phyloP scores from a whole-genome alignment of 2,329 filamentous ascomycete genomes.

The Penicillium sp. region DNA sequence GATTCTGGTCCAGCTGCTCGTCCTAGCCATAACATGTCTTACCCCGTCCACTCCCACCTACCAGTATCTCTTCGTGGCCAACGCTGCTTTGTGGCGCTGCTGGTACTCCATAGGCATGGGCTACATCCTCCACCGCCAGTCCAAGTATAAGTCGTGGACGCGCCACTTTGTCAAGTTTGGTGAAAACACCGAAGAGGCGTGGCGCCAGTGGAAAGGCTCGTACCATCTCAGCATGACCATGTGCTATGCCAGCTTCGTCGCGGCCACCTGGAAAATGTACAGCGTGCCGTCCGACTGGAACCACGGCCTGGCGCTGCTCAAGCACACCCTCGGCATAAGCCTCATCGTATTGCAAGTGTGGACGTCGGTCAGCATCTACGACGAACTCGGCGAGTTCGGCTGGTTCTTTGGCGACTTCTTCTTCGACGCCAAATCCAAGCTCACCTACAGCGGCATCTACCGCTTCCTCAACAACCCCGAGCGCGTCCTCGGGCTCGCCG shows the following conservation, averaged over 20 bases:
- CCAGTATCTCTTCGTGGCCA: slow-evolving; percentile 74
- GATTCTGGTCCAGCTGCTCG: slow-evolving; percentile 70
- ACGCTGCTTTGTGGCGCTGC: slow-evolving; percentile 77
- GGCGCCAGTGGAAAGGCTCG: slow-evolving; percentile 95
- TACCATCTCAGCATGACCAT: slow-evolving; percentile 90
- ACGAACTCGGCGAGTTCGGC: slow-evolving; percentile 92
- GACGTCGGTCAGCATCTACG: slow-evolving; percentile 90
- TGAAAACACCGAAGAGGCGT: slow-evolving; percentile 84
- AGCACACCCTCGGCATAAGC: slow-evolving; percentile 77
- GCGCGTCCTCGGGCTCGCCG: slow-evolving; percentile 85
- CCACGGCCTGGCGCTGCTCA: slow-evolving; percentile 77
- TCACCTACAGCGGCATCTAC: slow-evolving; percentile 96
- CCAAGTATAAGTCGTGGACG: slow-evolving; percentile 88
- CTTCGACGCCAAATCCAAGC: slow-evolving; percentile 80
- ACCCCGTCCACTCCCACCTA: slow-evolving; percentile 74
- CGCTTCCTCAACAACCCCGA: slow-evolving; percentile 98
- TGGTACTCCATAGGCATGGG: slow-evolving; percentile 92
- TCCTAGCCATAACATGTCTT: slow-evolving; percentile 67
- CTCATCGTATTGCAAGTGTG: slow-evolving; percentile 85
- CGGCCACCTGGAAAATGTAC: slow-evolving; percentile 96
- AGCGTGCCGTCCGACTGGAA: slow-evolving; percentile 78
- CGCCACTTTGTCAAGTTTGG: slow-evolving; percentile 97
- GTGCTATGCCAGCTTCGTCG: slow-evolving; percentile 83
- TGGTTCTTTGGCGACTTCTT: slow-evolving; percentile 99
- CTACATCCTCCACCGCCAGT: slow-evolving; percentile 78